Evolutionary conservation across 2,329 filamentous ascomycete genomes (phyloP).

Genomic region (Colletotrichum chrysophilum): DNA sequence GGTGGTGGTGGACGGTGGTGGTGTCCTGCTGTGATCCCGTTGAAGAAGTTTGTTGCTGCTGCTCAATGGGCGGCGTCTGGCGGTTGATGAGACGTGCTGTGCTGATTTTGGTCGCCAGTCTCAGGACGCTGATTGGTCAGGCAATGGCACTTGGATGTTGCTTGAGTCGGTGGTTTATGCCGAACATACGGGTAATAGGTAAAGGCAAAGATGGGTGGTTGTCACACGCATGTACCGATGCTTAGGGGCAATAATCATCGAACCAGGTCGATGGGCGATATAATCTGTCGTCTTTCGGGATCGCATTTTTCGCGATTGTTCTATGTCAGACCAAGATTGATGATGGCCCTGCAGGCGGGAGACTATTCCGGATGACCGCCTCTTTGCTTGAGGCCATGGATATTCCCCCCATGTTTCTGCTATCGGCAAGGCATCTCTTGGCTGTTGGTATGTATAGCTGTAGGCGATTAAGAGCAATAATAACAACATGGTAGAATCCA

Average conservation of each 20-base stretch:
- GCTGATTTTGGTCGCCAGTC: slow-evolving; percentile 20
- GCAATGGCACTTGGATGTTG: not conserved
- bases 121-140: slow-evolving; percentile 21
- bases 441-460: not conserved
- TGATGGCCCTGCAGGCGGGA: not conserved
- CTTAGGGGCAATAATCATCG: not conserved
- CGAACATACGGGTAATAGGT: not conserved
- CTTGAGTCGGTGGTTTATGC: slow-evolving; percentile 18
- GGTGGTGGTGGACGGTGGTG: not conserved
- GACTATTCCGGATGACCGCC: not conserved
- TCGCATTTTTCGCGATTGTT: not conserved
- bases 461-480: not conserved
- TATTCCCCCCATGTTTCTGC: not conserved
- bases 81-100: slow-evolving; percentile 24
- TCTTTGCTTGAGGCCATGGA: not conserved
- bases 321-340: not conserved
- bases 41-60: slow-evolving; percentile 4
- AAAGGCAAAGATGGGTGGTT: not conserved
- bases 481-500: not conserved
- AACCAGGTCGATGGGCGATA: not conserved
- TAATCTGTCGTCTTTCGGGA: not conserved
- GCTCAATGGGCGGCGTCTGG: slow-evolving; percentile 13
- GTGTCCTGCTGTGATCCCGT: slow-evolving; percentile 8
- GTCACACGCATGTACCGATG: not conserved
- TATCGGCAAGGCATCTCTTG: slow-evolving; percentile 12